phyloP scores from a whole-genome alignment of 1,139 yeast genomes.

The Hyphopichia khmerensis region DNA sequence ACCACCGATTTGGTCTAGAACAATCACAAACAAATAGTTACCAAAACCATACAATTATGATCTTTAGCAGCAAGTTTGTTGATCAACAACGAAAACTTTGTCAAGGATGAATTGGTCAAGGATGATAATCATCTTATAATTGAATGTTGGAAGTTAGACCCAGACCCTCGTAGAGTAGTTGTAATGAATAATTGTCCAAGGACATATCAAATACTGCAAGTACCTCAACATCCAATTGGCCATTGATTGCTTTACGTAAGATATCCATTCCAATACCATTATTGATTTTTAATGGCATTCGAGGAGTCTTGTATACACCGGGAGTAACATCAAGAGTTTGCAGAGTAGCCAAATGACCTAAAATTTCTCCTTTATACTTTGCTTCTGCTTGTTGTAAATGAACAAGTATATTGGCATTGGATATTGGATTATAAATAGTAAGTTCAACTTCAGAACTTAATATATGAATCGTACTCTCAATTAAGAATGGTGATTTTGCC shows the following conservation, averaged over 20 bases:
- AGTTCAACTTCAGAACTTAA: constrained; percentile 53
- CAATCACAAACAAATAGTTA: no score
- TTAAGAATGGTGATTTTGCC: constrained; percentile 20
- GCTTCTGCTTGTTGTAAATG: constrained; percentile 47
- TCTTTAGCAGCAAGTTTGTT: no score
- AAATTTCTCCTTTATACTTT: constrained; percentile 37
- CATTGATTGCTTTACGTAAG: constrained; percentile 48
- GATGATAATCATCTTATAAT: constrained; percentile 20
- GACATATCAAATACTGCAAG: constrained; percentile 38
- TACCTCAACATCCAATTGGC: constrained; percentile 47
- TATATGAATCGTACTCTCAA: constrained; percentile 51
- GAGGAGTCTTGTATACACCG: constrained; percentile 48
- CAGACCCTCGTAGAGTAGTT: constrained; percentile 43
- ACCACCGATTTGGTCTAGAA: no score
- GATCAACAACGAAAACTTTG: no score
- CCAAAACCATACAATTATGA: no score
- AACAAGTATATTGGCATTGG: constrained; percentile 39
- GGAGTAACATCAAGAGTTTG: constrained; percentile 44
- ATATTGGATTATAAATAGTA: constrained; percentile 51
- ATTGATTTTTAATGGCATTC: constrained; percentile 47
- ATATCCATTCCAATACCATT: constrained; percentile 50
- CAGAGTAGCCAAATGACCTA: constrained; percentile 44
- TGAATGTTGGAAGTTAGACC: constrained; percentile 41
- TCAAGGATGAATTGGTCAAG: no score
- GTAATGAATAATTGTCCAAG: constrained; percentile 37